A percentile compares a stretch with the other conserved stretches of the same genome.
Conservation (phyloP, 2,329 filamentous ascomycete species). For the Diatrype stigma region DNA sequence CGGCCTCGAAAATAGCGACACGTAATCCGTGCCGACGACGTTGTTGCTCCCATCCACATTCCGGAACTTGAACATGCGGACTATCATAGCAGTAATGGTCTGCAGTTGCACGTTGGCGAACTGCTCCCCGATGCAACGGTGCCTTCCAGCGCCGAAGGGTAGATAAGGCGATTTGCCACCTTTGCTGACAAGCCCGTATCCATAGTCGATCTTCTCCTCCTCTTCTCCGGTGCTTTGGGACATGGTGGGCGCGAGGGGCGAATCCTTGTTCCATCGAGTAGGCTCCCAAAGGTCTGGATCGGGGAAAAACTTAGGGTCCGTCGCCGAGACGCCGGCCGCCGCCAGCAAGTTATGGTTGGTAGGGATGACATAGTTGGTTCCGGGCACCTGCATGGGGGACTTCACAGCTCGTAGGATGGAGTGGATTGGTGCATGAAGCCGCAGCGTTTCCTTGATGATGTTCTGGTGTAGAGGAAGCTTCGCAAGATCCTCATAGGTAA, state of each 20-base stretch:
- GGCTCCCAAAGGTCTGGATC: constrained; percentile 82
- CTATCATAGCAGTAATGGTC: constrained; percentile 73
- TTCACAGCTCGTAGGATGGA: constrained; percentile 93
- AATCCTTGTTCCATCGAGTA: constrained; percentile 77
- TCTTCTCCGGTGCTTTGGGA: constrained; percentile 43
- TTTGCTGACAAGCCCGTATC: constrained; percentile 89
- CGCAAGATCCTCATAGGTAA: constrained; percentile 73
- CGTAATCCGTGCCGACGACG: constrained; percentile 65
- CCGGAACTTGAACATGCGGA: constrained; percentile 74
- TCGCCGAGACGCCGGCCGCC: constrained; percentile 76
- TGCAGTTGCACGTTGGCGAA: constrained; percentile 92
- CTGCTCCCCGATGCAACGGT: constrained; percentile 94
- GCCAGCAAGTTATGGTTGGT: constrained; percentile 77
- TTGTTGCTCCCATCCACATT: constrained; percentile 68
- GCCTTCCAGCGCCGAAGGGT: constrained; percentile 87
- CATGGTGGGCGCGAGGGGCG: constrained; percentile 48
- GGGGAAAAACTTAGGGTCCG: constrained; percentile 72
- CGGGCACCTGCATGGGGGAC: constrained; percentile 76
- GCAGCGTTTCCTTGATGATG: constrained; percentile 87
- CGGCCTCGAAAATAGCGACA: constrained; percentile 69
- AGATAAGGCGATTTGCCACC: constrained; percentile 86
- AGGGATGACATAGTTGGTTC: constrained; percentile 79
- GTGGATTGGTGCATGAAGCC: constrained; percentile 89
- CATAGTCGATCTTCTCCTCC: constrained; percentile 83
- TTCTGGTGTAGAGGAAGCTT: constrained; percentile 78